Conservation (phyloP, 371 early-diverging fungal genomes). For the Mucor indicus region DNA sequence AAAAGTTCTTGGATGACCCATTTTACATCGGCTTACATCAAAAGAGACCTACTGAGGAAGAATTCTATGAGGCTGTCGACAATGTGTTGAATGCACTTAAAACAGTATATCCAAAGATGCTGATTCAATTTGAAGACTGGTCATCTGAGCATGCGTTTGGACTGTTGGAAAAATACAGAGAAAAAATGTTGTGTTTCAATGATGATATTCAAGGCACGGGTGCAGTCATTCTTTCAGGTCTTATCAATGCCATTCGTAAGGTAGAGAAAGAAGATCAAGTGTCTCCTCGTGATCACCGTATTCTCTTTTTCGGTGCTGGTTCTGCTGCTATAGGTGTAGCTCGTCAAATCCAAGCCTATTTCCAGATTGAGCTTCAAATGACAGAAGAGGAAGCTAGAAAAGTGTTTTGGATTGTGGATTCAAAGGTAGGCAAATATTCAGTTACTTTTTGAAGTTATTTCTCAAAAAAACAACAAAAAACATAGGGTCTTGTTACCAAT, state of each 20-base stretch:
- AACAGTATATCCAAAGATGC: slow-evolving; percentile 68
- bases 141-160: slow-evolving; percentile 85
- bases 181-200: slow-evolving; percentile 73
- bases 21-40: slow-evolving; percentile 82
- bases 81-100: slow-evolving; percentile 72
- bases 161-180: slow-evolving; percentile 65
- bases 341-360: slow-evolving; percentile 76
- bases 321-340: slow-evolving; percentile 93
- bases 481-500: slow-evolving; percentile 67
- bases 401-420: slow-evolving; percentile 88
- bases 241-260: slow-evolving; percentile 82
- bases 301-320: slow-evolving; percentile 89
- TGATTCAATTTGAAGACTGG: slow-evolving; percentile 95
- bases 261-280: slow-evolving; percentile 51
- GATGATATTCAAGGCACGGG: slow-evolving; percentile 79
- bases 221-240: slow-evolving; percentile 87
- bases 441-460: slow-evolving; percentile 50
- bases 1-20: slow-evolving; percentile 74
- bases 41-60: slow-evolving; percentile 41
- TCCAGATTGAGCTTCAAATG: slow-evolving; percentile 65
- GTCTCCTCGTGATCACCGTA: slow-evolving; percentile 71
- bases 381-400: slow-evolving; percentile 71
- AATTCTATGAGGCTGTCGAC: slow-evolving; percentile 81
- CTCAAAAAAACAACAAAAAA: slow-evolving; percentile 16
- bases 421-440: slow-evolving; percentile 32